Evolutionary conservation across 1,284 basidiomycete genomes (phyloP), one percentile per base, ranked within the genome.

Genomic region (Moniliella sp.): DNA sequence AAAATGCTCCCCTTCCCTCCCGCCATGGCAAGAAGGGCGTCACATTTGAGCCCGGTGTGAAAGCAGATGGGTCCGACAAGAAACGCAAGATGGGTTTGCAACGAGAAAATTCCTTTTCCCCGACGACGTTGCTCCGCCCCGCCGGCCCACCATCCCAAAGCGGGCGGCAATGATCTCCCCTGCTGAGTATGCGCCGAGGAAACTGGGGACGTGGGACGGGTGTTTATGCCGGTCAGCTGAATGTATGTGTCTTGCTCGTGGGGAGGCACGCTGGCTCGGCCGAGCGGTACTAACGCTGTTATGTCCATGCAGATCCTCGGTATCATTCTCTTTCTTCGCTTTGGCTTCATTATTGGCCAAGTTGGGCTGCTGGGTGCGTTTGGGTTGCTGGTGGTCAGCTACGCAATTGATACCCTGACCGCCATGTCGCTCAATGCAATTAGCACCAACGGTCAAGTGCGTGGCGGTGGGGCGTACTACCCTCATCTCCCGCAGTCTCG

Each of bases 171-270:
- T 49, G 46, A 45, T 49, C 35, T 39, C 36, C 25, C 38, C 40
- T 8, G 36, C 40, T 16, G 46, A 48, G 32, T 41, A 43, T 28
- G 39, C 43, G 1, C 46, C 52, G 13, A 43, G 53, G 15, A 58
- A 58, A 37, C 46, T 58, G 3, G 55, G 55, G 4, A 58, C 55
- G 7, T 58, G 50, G 48, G 50, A 57, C 25, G 55, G 23, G 55
- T 58, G 18, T 58, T 58, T 18, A 47, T 58, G 42, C 55, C 55
- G 9, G 53, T 57, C 40, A 50, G 49, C 48, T 58, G 27, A 58
- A 57, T 40, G 37, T 37, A 25, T 32, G 37, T 31, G 4, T n/a
- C n/a, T n/a, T n/a, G n/a, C n/a, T n/a, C n/a, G n/a, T n/a, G n/a
- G n/a, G n/a, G n/a, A n/a, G n/a, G n/a, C n/a, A n/a, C n/a, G n/a